phyloP scores from a whole-genome alignment of 208 protist species.

The Acanthamoeba sp. region DNA sequence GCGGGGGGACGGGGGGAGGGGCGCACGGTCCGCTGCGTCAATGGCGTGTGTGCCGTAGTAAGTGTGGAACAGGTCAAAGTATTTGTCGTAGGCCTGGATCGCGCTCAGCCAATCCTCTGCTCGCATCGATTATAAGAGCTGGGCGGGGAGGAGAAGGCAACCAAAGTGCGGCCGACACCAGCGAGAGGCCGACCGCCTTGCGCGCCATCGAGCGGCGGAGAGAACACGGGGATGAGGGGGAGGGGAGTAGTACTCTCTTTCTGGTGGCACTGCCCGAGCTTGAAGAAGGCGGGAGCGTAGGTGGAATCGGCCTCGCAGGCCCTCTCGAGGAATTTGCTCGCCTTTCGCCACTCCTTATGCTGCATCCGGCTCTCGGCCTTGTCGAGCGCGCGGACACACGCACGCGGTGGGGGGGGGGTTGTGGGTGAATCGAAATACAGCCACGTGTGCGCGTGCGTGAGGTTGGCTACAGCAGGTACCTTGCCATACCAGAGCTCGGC shows the following conservation, averaged over 20 bases:
- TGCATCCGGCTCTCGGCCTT: neutral
- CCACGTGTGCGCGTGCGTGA: too few relatives aligned
- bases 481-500: slow-evolving; percentile 56
- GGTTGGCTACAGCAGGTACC: neutral
- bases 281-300: slow-evolving; percentile 22
- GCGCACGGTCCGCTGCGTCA: neutral
- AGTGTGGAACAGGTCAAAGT: neutral
- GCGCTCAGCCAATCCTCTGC: slow-evolving; percentile 24
- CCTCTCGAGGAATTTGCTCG: neutral
- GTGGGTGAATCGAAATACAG: too few relatives aligned
- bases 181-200: too few relatives aligned
- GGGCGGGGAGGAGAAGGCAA: too few relatives aligned
- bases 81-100: neutral
- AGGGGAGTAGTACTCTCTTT: neutral
- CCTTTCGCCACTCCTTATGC: neutral
- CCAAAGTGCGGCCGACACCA: too few relatives aligned
- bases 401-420: too few relatives aligned
- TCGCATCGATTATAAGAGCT: too few relatives aligned
- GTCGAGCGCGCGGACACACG: too few relatives aligned
- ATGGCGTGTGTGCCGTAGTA: neutral
- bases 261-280: neutral
- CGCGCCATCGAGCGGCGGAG: too few relatives aligned
- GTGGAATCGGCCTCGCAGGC: neutral
- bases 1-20: neutral
- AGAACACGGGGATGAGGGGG: neutral